phyloP scores from a whole-genome alignment of 805 yeast genomes.

The Starmerella stigmatis region DNA sequence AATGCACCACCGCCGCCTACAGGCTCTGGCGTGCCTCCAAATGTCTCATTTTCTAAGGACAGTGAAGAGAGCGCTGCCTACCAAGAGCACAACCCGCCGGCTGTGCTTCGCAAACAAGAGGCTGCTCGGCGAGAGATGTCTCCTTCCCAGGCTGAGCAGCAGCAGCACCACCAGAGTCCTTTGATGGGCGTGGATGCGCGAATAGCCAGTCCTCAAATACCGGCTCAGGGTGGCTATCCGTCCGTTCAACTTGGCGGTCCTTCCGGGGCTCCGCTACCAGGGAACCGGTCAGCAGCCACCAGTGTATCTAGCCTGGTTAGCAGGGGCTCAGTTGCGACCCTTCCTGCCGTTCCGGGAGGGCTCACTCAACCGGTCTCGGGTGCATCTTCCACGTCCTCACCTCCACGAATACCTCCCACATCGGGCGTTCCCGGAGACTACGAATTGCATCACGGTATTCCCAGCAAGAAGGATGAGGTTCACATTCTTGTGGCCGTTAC shows the following conservation, averaged over 20 bases:
- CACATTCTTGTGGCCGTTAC: constrained; percentile 88
- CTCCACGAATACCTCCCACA: not conserved
- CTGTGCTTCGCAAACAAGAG: constrained; percentile 23
- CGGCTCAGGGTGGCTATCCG: too few relatives aligned
- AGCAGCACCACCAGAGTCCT: not conserved
- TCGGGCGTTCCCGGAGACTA: constrained; percentile 1
- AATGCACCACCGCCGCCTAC: not conserved
- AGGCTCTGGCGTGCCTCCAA: constrained; percentile 7
- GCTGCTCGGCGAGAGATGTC: constrained; percentile 23
- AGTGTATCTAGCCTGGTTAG: constrained; percentile 3
- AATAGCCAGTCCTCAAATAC: not conserved
- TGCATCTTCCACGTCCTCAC: not conserved
- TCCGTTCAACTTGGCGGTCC: too few relatives aligned
- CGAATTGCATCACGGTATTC: constrained; percentile 2
- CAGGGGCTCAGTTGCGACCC: not conserved
- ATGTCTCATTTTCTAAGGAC: constrained; percentile 23
- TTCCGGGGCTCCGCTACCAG: too few relatives aligned
- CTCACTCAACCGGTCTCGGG: too few relatives aligned
- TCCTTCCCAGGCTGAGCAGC: constrained; percentile 4
- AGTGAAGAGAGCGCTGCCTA: constrained; percentile 23
- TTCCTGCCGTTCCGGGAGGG: not conserved
- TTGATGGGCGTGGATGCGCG: not conserved
- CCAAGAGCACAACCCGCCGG: constrained; percentile 27
- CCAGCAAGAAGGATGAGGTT: constrained; percentile 46
- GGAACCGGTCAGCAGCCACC: constrained; percentile 6